Base-by-base conservation (phyloP, 176 grass and related monocot genomes). In the Poa pratensis region DNA sequence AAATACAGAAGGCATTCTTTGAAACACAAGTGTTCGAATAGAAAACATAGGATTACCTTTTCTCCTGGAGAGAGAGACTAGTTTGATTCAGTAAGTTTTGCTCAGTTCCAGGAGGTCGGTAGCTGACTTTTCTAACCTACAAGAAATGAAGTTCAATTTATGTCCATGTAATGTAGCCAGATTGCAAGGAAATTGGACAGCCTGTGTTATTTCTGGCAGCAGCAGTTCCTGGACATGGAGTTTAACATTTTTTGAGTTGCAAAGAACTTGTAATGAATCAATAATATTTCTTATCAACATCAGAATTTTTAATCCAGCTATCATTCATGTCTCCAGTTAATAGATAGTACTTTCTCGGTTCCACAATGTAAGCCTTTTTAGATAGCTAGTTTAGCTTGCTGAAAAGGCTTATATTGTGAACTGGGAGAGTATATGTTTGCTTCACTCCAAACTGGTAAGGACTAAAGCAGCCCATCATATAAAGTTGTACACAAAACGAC, bases 51-150 rank as follows among this genome's bases (percentile, higher is more conserved):
- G 3, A 13, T 64, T 82, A 89, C 93, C 90, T 99, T 92, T 96
- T 94, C 78, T 96, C 86, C 8, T 5, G 78, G 54, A 96, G 91
- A 48, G 82, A 91, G 24, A 96, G 85, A 85, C 81, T 99, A 71
- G 92, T 81, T 80, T 91, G 78, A 62, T 91, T 89, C 88, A 99
- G 63, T 54, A 99, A 85, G 81, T 87, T 89, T 15, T 89, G 79
- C 59, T 99, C 83, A 0, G 84, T 96, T 49, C 93, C 90, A 82
- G 91, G 96, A 77, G 91, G 91, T 53, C 85, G 90, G 79, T 96
- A 96, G 52, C 84, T 92, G 59, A 99, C 90, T 76, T 75, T 80
- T 55, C 88, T 94, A 70, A 96, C 90, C 96, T 99, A 83, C 65
- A 98, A 89, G n/a, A 92, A 87, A 23, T 57, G 30, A 75, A 61